phyloP scores from a whole-genome alignment of 805 yeast genomes.

The Lipomyces orientalis region DNA sequence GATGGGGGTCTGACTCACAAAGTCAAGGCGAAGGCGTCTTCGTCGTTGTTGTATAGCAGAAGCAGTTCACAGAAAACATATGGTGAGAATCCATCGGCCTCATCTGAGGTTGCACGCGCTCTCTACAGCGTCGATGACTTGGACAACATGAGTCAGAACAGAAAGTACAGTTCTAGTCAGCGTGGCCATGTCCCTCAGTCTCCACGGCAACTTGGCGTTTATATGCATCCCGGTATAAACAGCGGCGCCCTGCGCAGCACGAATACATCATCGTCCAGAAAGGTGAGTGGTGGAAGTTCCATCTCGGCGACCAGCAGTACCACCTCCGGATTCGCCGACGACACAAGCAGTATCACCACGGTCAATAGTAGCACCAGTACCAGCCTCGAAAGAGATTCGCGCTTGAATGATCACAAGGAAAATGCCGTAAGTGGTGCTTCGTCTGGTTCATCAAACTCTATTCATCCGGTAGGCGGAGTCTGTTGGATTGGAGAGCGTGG shows the following conservation, averaged over 20 bases:
- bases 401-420: neutral
- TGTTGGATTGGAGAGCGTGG: conserved; percentile 36
- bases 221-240: neutral
- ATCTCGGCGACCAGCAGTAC: conserved; percentile 1
- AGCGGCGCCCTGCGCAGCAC: neutral
- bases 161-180: neutral
- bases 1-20: neutral
- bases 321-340: conserved; percentile 11
- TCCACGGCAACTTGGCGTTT: neutral
- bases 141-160: neutral
- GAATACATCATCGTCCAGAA: neutral
- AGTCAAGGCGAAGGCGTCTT: conserved; percentile 1
- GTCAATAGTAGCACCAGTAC: conserved; percentile 3
- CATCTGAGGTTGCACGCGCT: neutral
- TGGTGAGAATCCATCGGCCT: neutral
- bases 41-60: neutral
- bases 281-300: conserved; percentile 6
- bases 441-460: neutral
- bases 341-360: neutral
- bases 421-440: neutral
- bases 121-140: neutral
- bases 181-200: neutral
- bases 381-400: conserved; percentile 6
- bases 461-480: conserved; percentile 17
- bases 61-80: neutral